Conservation (phyloP, 805 yeast species). For the Yamadazyma kitorensis region DNA sequence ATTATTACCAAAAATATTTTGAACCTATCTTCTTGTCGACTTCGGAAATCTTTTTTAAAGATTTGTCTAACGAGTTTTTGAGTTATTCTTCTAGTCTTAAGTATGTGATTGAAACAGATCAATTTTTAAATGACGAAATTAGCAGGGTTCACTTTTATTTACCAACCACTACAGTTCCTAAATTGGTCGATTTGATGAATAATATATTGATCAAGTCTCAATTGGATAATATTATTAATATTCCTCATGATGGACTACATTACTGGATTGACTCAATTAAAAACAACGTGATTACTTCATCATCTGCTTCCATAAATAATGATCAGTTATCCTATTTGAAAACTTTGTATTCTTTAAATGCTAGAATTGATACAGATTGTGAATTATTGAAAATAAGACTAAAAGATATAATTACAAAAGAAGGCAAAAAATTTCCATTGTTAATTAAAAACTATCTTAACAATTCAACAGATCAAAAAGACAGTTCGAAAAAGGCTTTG, state of each 20-base stretch:
- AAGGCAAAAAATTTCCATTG: constrained; percentile 38
- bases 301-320: neutral
- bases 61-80: constrained; percentile 44
- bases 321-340: constrained; percentile 39
- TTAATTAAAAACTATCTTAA: constrained; percentile 18
- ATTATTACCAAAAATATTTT: constrained; percentile 59
- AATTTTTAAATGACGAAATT: constrained; percentile 62
- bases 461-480: neutral
- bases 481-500: neutral
- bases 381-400: constrained; percentile 49
- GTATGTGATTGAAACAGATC: constrained; percentile 51
- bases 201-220: constrained; percentile 55
- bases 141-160: constrained; percentile 51
- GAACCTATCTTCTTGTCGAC: constrained; percentile 61
- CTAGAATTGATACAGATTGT: constrained; percentile 53
- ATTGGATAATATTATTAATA: constrained; percentile 51
- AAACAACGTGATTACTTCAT: constrained; percentile 1
- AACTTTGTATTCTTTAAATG: constrained; percentile 48
- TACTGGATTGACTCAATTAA: constrained; percentile 51
- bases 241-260: constrained; percentile 48
- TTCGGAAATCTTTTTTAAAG: constrained; percentile 55
- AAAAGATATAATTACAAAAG: constrained; percentile 38
- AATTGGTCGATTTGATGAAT: constrained; percentile 54
- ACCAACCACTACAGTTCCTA: constrained; percentile 53
- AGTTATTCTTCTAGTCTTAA: constrained; percentile 47